Base-by-base conservation (phyloP, 306 rosid genomes). In the Gillenia trifoliata region DNA sequence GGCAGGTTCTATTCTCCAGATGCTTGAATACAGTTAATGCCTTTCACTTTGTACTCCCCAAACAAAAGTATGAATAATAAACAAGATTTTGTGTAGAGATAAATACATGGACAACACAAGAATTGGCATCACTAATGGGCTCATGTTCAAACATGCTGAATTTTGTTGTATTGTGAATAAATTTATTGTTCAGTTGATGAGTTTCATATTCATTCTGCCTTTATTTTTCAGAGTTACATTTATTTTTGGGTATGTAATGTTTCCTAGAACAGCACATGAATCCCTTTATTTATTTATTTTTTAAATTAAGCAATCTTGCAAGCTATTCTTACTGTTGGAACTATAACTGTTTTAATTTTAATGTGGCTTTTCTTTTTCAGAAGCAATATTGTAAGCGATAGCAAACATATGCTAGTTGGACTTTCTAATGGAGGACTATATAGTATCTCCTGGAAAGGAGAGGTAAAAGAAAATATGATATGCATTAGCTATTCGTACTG, bases 391-490 rank as follows among this genome's bases (percentile, higher is more conserved):
- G 90, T 91, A 70, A 52, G 93, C 38, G 97, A 94, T 71, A 90
- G 77, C 80, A 91, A 82, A 76, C 90, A 91, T 75, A 83, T 94
- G 96, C 84, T 94, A 70, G 83, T 91, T 74, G 97, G 98, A 80
- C 96, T 94, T 82, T 94, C 97, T 52, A 86, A 86, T 91, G 97
- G 96, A 83, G 88, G 90, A 79, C 85, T 90, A 70, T 91, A 89
- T 80, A 87, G 90, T 74, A 85, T 94, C 75, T 91, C 98, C 47
- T 94, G 98, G 98, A 94, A 94, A 86, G 95, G 94, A 68, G 97
- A 91, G 97, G 98, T 94, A 93, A 80, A 15, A 78, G 61, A 65
- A 70, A 50, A 74, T 74, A 62, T 56, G 40, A 23, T 68, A 22
- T 66, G 61, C 73, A 34, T 30, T 54, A 23, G 28, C 65, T 40